Conservation (phyloP, 805 yeast genomes). For the Teunomyces atbi region DNA sequence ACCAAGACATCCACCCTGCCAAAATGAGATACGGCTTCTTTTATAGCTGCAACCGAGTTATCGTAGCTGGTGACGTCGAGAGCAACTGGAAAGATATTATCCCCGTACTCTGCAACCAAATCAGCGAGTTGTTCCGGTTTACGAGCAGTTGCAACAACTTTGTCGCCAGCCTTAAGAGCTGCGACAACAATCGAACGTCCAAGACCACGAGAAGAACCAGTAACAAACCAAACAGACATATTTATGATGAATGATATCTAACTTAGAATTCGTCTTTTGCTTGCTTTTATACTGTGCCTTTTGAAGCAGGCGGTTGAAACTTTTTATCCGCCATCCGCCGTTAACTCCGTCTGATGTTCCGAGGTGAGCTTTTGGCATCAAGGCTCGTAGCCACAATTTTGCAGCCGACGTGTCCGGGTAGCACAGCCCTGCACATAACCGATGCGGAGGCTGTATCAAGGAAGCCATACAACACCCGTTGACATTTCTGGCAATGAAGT, state of each 20-base stretch:
- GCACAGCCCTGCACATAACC: too few relatives aligned
- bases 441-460: too few relatives aligned
- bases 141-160: background rate
- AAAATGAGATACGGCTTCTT: background rate
- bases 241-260: background rate
- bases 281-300: too few relatives aligned
- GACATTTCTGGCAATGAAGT: slow-evolving; percentile 14
- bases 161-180: background rate
- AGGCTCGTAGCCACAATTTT: too few relatives aligned
- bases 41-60: background rate
- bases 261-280: too few relatives aligned
- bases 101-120: slow-evolving; percentile 1
- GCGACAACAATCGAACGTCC: background rate
- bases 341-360: too few relatives aligned
- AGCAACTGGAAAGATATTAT: background rate
- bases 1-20: background rate
- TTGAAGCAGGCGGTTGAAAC: too few relatives aligned
- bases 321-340: too few relatives aligned
- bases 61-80: background rate
- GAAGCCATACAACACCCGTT: too few relatives aligned
- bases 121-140: background rate
- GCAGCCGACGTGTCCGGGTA: too few relatives aligned
- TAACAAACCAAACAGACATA: background rate
- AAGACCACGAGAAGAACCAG: background rate
- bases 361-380: too few relatives aligned